Evolutionary conservation across 2,329 filamentous ascomycete species (phyloP), one percentile per base, ranked within the genome.

Genomic region (Botryotinia calthae): DNA sequence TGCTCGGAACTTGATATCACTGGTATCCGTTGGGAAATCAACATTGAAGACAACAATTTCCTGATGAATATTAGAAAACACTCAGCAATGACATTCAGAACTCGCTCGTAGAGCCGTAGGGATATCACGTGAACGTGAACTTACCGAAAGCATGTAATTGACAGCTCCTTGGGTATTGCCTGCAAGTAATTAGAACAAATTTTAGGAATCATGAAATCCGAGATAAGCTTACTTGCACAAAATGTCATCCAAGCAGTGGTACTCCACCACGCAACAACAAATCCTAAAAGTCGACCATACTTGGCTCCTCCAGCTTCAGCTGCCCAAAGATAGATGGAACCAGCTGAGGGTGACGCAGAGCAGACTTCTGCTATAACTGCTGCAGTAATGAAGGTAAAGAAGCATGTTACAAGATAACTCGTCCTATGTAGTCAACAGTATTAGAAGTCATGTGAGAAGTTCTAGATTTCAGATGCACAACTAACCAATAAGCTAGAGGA

Each of bases 401-500:
- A 48, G 59, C 72, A 72, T 37, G 71, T 72, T 37, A 72, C 71
- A 37, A 90, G 75, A 77, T 88, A 90, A 78, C 86, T 89, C 74
- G 87, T 88, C 87, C 86, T 87, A 44, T 44, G 34, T 20, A 6
- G 34, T 25, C 2, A 20, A n/a, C 5, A 25, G 34, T 16, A 37
- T 68, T 25, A 68, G 65, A 67, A 46, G 59, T 59, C 10, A 67
- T 25, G 31, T 68, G 6, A 25, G 25, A 9, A 28, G 14, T 70
- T 42, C 72, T 74, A 72, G n/a, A 72, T 71, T 34, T 54, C 40
- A 12, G 40, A 1, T 22, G 9, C 25, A 59, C 5, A 14, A 68
- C 79, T 56, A 77, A 87, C 87, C 87, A 90, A 77, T 89, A 90
- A 12, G 88, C 88, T 66, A 89, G 79, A 74, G 88, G 88, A 59